Percentiles rank a stretch among this genome's conserved stretches.
These are phyloP conservation scores for Saccharomycopsis babjevae DNA, from an alignment of 805 yeast species.

Conservation along the genomic window DNA sequence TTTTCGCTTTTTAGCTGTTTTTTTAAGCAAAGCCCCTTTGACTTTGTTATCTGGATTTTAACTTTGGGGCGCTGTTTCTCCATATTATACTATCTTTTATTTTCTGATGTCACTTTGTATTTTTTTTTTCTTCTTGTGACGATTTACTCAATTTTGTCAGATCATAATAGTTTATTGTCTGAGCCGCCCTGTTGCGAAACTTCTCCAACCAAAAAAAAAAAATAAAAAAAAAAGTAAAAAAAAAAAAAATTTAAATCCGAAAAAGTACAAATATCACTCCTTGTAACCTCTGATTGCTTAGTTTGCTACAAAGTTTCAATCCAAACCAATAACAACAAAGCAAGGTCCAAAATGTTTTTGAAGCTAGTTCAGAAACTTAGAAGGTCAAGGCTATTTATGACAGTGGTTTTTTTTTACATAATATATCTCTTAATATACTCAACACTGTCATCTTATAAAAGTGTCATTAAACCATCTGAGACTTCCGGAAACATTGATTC, in stretches of 20 bases:
- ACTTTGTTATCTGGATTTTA: neutral
- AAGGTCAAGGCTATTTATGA: constrained; percentile 10
- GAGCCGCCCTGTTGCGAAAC: neutral
- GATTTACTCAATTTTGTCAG: neutral
- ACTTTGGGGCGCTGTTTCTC: neutral
- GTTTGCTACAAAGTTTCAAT: too few relatives aligned
- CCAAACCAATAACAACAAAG: neutral
- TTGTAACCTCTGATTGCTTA: neutral
- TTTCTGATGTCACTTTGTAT: neutral
- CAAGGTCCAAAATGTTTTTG: neutral
- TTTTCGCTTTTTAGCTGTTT: neutral
- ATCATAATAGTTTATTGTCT: neutral
- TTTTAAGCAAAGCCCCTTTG: neutral
- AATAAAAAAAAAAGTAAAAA: neutral
- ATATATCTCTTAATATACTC: constrained; percentile 4
- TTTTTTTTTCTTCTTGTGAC: neutral
- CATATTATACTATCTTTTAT: neutral
- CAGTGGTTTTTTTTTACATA: constrained; percentile 1
- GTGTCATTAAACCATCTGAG: neutral
- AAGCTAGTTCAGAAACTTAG: constrained; percentile 6
- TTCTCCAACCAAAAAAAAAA: neutral
- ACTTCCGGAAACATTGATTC: neutral
- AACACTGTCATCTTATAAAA: neutral
- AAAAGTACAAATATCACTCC: neutral
- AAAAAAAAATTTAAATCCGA: neutral